Conservation (phyloP, 495 filamentous ascomycete species). For the Pyronema domesticum region DNA sequence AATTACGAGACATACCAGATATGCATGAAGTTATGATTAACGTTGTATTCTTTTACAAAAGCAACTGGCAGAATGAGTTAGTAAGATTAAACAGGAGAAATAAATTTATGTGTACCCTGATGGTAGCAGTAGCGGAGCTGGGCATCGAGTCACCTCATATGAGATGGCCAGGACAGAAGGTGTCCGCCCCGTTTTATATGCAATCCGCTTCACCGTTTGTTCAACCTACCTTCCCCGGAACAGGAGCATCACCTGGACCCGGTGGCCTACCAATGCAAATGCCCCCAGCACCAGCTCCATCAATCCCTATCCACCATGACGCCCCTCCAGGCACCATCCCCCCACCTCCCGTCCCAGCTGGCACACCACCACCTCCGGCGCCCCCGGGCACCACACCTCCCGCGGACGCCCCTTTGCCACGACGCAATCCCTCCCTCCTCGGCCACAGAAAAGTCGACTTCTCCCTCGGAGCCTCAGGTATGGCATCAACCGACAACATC, state of each 20-base stretch:
- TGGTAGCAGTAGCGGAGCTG: slow-evolving; percentile 62
- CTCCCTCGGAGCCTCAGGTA: slow-evolving; percentile 48
- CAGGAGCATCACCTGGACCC: slow-evolving; percentile 55
- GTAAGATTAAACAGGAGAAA: slow-evolving; percentile 79
- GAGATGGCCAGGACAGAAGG: slow-evolving; percentile 41
- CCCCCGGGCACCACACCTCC: slow-evolving; percentile 1
- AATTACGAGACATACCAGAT: slow-evolving; percentile 43
- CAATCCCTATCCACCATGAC: slow-evolving; percentile 25
- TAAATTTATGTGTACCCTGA: slow-evolving; percentile 86
- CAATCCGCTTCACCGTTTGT: neutral
- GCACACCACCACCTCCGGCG: slow-evolving; percentile 1
- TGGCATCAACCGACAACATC: slow-evolving; percentile 41
- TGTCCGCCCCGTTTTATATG: slow-evolving; percentile 20
- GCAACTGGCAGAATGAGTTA: slow-evolving; percentile 83
- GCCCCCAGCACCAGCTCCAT: slow-evolving; percentile 8
- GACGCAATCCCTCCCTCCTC: slow-evolving; percentile 6
- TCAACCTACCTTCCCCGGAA: slow-evolving; percentile 35
- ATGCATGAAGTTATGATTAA: slow-evolving; percentile 57
- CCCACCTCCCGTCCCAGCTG: too few species aligned
- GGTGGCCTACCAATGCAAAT: slow-evolving; percentile 25
- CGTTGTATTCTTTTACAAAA: slow-evolving; percentile 95
- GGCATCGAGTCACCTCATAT: slow-evolving; percentile 60
- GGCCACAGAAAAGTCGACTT: slow-evolving; percentile 55
- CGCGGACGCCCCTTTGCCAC: neutral
- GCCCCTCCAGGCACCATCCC: neutral